These are phyloP conservation scores for Orbilia oligospora DNA, from an alignment of 2,329 filamentous ascomycete species.

Conservation along the genomic window DNA sequence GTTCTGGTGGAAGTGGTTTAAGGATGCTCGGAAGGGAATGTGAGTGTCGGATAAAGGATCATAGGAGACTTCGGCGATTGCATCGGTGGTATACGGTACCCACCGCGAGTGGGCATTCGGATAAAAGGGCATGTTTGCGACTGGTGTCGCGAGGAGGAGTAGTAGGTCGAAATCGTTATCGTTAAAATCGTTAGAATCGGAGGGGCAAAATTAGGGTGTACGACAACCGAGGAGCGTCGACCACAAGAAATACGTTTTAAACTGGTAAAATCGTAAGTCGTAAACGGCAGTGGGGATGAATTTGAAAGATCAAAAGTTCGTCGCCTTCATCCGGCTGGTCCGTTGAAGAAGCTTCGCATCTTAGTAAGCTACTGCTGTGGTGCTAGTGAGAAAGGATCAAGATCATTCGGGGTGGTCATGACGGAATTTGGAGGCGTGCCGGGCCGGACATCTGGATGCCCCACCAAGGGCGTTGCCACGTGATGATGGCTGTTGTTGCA, in stretches of 20 bases:
- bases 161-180: constrained; percentile 3
- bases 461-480: constrained; percentile 14
- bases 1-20: constrained; percentile 84
- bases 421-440: constrained; percentile 37
- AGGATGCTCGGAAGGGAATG: constrained; percentile 81
- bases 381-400: background rate
- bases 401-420: constrained; percentile 60
- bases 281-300: background rate
- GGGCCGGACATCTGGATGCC: constrained; percentile 24
- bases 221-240: background rate
- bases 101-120: constrained; percentile 64
- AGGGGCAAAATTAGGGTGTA: background rate
- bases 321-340: constrained; percentile 41
- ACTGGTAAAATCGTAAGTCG: background rate
- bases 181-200: background rate
- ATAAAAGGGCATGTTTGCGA: constrained; percentile 60
- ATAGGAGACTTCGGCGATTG: constrained; percentile 63
- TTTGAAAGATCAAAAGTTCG: background rate
- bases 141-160: background rate
- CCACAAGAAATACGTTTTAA: background rate
- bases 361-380: constrained; percentile 27
- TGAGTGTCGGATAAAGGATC: constrained; percentile 62
- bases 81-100: constrained; percentile 61
- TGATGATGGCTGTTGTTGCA: background rate
- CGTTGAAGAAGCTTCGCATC: constrained; percentile 26